Conservation (phyloP, 1,284 basidiomycete species). For the Erythrobasidium hasegawianum region DNA sequence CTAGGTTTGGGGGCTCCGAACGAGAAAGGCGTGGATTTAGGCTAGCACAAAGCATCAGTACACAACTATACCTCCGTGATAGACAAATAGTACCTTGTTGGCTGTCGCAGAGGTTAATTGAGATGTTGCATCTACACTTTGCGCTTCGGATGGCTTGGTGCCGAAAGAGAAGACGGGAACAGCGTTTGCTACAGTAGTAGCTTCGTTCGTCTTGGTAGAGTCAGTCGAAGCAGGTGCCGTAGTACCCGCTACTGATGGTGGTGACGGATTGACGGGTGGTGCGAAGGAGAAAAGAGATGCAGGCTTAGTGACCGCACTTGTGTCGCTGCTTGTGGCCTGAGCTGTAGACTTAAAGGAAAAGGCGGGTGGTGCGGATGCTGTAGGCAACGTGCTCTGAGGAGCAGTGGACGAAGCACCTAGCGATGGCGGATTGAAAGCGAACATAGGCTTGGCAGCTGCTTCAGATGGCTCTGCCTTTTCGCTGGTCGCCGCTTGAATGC, state of each 20-base stretch:
- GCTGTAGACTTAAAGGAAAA: neutral
- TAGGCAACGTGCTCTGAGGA: neutral
- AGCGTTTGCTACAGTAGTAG: neutral
- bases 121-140: neutral
- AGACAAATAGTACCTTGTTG: neutral
- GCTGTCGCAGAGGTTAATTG: neutral
- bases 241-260: neutral
- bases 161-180: neutral
- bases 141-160: neutral
- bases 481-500: no score
- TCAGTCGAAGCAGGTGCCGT: neutral
- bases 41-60: neutral
- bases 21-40: slow-evolving; percentile 7
- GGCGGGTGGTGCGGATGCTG: neutral
- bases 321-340: no score
- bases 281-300: slow-evolving; percentile 2
- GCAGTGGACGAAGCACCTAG: neutral
- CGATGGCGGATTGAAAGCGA: slow-evolving; percentile 13
- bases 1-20: slow-evolving; percentile 11
- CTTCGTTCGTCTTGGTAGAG: neutral
- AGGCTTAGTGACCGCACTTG: neutral
- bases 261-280: neutral
- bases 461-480: no score
- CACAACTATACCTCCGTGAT: neutral
- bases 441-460: slow-evolving; percentile 10